Conservation (phyloP, 495 filamentous ascomycete genomes). For the Neurospora hispaniola region DNA sequence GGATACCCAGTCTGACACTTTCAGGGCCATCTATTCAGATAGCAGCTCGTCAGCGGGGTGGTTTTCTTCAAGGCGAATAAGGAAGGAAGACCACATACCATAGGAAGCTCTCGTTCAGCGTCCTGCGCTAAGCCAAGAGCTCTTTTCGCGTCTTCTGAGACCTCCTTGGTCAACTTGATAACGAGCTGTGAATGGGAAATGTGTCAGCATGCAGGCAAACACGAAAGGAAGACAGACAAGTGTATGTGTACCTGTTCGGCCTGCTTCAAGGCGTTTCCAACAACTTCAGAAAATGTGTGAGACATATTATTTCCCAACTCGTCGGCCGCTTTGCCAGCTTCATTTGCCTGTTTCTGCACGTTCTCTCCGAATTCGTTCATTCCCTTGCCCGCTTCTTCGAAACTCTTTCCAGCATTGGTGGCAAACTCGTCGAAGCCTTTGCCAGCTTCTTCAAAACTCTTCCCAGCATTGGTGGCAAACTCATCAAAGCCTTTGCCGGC, state of each 20-base stretch:
- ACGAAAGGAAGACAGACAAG: not conserved
- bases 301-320: not conserved
- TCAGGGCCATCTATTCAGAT: not conserved
- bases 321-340: not conserved
- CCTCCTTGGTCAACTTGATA: not conserved
- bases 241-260: not conserved
- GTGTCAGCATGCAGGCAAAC: not conserved
- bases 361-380: not conserved
- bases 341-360: not conserved
- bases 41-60: not conserved
- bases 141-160: not conserved
- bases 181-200: not conserved
- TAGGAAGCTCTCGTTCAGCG: not conserved
- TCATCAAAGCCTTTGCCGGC: not conserved
- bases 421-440: not conserved
- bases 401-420: not conserved
- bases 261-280: not conserved
- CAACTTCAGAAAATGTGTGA: not conserved
- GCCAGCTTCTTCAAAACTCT: not conserved
- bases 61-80: not conserved
- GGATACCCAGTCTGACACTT: not conserved
- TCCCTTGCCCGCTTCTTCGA: not conserved
- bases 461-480: not conserved
- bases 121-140: not conserved
- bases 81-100: not conserved